Percentiles rank a stretch among this genome's conserved stretches.
Conservation (phyloP, 495 filamentous ascomycete genomes). For the Articulospora tetracladia region DNA sequence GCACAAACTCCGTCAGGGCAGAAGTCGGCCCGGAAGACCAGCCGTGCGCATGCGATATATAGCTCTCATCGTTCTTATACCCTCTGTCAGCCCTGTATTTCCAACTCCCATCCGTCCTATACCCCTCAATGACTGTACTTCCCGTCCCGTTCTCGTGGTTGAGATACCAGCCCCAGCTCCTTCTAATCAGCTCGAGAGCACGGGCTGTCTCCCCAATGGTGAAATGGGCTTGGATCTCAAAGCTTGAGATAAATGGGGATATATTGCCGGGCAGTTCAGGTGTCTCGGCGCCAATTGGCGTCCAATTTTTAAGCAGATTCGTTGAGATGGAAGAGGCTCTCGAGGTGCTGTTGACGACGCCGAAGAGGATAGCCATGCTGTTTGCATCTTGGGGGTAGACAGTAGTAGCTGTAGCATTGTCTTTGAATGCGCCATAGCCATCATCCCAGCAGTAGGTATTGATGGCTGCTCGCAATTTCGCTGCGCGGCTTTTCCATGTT, state of each 20-base stretch:
- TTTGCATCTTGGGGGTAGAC: constrained; percentile 32
- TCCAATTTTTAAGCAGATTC: constrained; percentile 27
- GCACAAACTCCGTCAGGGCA: constrained; percentile 51
- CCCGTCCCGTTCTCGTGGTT: constrained; percentile 58
- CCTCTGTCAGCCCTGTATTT: constrained; percentile 53
- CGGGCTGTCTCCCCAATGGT: constrained; percentile 43
- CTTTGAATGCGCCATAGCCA: constrained; percentile 48
- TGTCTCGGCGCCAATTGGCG: constrained; percentile 52
- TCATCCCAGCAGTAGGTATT: constrained; percentile 36
- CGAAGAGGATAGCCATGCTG: constrained; percentile 20
- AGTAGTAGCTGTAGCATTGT: constrained; percentile 41
- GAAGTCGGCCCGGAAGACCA: constrained; percentile 59
- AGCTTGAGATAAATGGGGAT: constrained; percentile 59
- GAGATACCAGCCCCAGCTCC: constrained; percentile 61
- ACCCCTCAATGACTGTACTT: constrained; percentile 62
- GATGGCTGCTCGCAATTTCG: constrained; percentile 24
- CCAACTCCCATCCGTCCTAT: constrained; percentile 51
- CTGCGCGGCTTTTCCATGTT: constrained; percentile 7
- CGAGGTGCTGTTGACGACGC: constrained; percentile 32
- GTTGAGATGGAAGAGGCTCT: constrained; percentile 14
- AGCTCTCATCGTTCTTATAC: constrained; percentile 44
- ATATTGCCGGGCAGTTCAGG: constrained; percentile 57
- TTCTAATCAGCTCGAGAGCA: constrained; percentile 56
- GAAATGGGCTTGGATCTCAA: constrained; percentile 63
- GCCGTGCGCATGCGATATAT: constrained; percentile 51